Conservation (phyloP, 306 rosid species). For the Inga leiocalycina region DNA sequence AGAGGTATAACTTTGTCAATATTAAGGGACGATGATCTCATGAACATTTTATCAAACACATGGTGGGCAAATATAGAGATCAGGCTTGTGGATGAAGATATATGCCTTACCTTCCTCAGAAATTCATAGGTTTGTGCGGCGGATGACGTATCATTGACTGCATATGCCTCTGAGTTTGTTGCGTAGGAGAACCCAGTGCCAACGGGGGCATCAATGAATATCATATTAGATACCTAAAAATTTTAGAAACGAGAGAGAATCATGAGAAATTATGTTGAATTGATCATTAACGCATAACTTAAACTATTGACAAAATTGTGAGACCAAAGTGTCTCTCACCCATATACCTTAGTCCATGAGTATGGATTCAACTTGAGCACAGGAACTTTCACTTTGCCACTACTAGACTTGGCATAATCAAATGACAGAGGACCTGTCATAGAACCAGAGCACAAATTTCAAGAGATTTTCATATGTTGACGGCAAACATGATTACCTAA, state of each 20-base stretch:
- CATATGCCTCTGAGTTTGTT: not conserved
- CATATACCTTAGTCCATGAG: conserved; percentile 46
- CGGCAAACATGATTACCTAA: not conserved
- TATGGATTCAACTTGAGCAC: conserved; percentile 27
- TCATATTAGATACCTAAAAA: conserved; percentile 2
- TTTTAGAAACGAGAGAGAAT: not conserved
- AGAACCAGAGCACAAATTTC: not conserved
- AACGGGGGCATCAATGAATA: not conserved
- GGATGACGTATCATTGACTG: not conserved
- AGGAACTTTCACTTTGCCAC: not conserved
- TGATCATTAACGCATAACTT: not conserved
- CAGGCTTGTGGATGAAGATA: not conserved
- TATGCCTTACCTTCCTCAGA: conserved; percentile 1
- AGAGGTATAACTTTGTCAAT: not conserved
- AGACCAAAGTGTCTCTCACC: not conserved
- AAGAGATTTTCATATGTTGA: not conserved
- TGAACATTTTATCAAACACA: not conserved
- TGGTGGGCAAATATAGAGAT: not conserved
- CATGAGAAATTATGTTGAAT: not conserved
- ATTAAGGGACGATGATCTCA: not conserved
- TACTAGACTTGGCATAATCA: conserved; percentile 16
- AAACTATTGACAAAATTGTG: not conserved
- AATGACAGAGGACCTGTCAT: conserved; percentile 39
- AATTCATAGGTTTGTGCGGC: not conserved
- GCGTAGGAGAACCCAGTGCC: conserved; percentile 21